Conservation (phyloP, 805 yeast species). For the Yarrowia osloensis region DNA sequence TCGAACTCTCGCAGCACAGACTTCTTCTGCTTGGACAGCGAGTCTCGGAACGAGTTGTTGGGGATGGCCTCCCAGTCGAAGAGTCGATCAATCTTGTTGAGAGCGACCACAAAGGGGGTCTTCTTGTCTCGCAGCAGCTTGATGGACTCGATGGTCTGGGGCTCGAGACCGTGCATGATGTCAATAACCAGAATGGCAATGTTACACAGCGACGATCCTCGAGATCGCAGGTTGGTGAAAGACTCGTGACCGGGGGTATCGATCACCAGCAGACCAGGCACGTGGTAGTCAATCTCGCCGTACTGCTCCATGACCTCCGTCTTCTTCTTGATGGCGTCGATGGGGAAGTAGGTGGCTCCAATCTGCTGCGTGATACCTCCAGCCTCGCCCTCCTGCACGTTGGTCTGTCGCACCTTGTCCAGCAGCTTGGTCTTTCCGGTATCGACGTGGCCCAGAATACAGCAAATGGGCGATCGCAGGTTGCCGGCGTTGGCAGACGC, state of each 20-base stretch:
- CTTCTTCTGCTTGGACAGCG: constrained; percentile 75
- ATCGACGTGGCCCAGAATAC: constrained; percentile 99
- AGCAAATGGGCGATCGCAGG: constrained; percentile 97
- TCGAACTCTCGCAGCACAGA: constrained; percentile 92
- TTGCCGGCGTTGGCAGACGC: constrained; percentile 50
- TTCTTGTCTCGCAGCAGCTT: constrained; percentile 90
- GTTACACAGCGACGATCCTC: constrained; percentile 99
- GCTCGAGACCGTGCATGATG: constrained; percentile 99
- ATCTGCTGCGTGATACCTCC: constrained; percentile 99
- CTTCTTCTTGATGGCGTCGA: constrained; percentile 86
- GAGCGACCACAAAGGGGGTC: constrained; percentile 96
- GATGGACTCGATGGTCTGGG: constrained; percentile 94
- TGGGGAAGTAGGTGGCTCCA: constrained; percentile 99
- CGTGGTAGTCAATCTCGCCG: constrained; percentile 80
- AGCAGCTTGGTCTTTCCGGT: constrained; percentile 97
- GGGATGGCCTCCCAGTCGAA: constrained; percentile 92
- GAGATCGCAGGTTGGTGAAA: constrained; percentile 92
- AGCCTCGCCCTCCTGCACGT: constrained; percentile 99
- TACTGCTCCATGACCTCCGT: constrained; percentile 87
- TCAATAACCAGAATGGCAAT: constrained; percentile 98
- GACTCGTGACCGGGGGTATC: constrained; percentile 99
- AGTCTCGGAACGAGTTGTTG: constrained; percentile 94
- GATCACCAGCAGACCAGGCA: constrained; percentile 93
- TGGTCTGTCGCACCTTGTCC: constrained; percentile 97
- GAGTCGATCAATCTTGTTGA: constrained; percentile 95